phyloP scores from a whole-genome alignment of 306 rosid genomes.

The Malus orientalis region DNA sequence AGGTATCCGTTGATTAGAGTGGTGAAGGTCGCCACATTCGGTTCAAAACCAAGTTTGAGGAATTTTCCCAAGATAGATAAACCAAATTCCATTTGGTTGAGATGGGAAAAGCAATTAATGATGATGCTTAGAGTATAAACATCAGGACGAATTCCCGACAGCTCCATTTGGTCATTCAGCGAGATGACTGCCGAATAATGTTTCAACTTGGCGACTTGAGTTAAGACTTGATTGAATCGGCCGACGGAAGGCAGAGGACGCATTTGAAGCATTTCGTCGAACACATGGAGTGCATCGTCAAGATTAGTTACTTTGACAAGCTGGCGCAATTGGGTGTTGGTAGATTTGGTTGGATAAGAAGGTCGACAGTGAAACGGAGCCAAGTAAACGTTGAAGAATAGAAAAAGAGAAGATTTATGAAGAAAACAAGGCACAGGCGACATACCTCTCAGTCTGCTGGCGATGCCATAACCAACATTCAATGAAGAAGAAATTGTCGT shows the following conservation, averaged over 20 bases:
- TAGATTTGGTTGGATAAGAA: no score
- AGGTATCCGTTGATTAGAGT: background rate
- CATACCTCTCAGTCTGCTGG: no score
- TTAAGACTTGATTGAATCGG: background rate
- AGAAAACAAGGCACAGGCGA: no score
- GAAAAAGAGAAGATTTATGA: no score
- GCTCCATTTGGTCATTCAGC: background rate
- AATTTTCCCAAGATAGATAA: background rate
- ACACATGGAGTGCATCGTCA: background rate
- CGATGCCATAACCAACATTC: no score
- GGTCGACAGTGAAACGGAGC: no score
- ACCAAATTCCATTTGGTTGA: background rate
- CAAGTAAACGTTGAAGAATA: rapidly evolving
- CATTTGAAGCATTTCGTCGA: background rate
- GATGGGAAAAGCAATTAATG: background rate
- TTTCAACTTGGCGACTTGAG: no score
- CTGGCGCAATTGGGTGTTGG: no score
- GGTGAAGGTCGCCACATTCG: background rate
- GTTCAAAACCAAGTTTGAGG: background rate
- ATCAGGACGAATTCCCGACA: background rate
- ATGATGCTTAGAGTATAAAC: background rate
- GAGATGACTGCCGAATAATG: no score
- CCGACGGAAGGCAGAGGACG: background rate
- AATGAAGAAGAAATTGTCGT: no score
- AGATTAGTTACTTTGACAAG: no score